Base-by-base conservation (phyloP, 148 eudicot genomes). In the Rhododendron molle region DNA sequence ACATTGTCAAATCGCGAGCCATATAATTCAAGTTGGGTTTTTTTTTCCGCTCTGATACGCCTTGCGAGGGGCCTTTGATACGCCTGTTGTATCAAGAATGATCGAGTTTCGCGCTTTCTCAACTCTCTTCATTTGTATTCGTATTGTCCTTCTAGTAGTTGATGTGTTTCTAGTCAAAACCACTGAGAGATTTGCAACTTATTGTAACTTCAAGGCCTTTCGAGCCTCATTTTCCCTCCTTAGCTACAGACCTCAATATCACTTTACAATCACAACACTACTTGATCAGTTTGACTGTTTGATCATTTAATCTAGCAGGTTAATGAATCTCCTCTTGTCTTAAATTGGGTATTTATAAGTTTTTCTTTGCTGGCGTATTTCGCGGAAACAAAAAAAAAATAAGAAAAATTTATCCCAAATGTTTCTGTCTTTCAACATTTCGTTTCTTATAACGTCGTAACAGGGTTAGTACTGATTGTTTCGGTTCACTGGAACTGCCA, bases 1-100 rank as follows among this genome's bases (percentile, higher is more conserved):
- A 95, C 89, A 91, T 94, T 80, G 86, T 94, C 58, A 93, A 94
- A 90, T 84, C 80, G 0, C 93, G 98, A 69, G 98, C 98, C 40
- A 71, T 71, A 71, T 71, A 28, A 12, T 0, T 12, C 0, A 40
- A 3, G 18, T 69, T 11, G 4, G 36, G 16, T 12, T 60, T 62
- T 1, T 69, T 69, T 69, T 69, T 69, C 1, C 0, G 5, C 36
- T 69, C 12, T 26, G 1, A 69, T 4, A 69, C 12, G 16, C 34
- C 36, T 62, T 23, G 28, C 71, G 0, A 62, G 73, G 73, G 73
- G 65, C 65, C 73, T 11, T 67, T 67, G 44, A 40, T 40, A 40
- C 0, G 44, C 44, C 44, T 30, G 1, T 0, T 32, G 38, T 71
- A 32, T 15, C 40, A 71, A 14, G 76, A 71, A 32, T 71, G 76